A percentile compares a stretch with the other conserved stretches of the same genome.
Conservation (phyloP, 805 yeast genomes). For the Myxozyma neotropica region DNA sequence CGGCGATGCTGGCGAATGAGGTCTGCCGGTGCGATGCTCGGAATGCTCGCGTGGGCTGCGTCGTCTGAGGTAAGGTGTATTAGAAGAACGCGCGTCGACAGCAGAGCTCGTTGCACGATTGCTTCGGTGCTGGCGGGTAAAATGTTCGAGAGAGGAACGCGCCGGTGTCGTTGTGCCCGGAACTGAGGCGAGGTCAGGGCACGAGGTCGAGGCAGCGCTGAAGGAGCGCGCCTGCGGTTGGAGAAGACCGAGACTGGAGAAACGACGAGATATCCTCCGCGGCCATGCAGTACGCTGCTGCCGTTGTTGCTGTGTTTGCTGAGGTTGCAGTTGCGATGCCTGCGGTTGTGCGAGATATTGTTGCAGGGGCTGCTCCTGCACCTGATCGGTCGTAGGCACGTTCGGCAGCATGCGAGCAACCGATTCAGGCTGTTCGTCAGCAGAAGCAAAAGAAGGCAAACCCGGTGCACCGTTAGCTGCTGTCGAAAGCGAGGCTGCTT, state of each 20-base stretch:
- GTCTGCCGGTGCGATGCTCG: neutral
- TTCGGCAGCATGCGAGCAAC: neutral
- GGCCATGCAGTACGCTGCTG: constrained; percentile 1
- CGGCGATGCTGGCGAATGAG: neutral
- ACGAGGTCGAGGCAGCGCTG: neutral
- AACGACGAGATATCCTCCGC: constrained; percentile 18
- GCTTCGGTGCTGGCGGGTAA: neutral
- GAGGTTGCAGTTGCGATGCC: neutral
- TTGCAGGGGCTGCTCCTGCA: neutral
- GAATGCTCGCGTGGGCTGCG: neutral
- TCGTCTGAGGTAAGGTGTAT: neutral
- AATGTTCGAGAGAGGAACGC: neutral
- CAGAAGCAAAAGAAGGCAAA: neutral
- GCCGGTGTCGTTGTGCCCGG: neutral
- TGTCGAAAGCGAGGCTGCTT: constrained; percentile 3
- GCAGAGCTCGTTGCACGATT: neutral
- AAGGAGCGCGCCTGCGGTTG: constrained; percentile 6
- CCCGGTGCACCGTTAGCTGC: neutral
- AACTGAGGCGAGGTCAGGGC: neutral
- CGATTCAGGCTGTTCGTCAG: neutral
- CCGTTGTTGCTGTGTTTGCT: neutral
- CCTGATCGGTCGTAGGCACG: neutral
- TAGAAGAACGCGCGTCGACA: neutral
- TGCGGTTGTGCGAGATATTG: neutral
- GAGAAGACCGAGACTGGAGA: constrained; percentile 16